phyloP scores from a whole-genome alignment of 352 stramenopile species.

The Phytophthora syringae region DNA sequence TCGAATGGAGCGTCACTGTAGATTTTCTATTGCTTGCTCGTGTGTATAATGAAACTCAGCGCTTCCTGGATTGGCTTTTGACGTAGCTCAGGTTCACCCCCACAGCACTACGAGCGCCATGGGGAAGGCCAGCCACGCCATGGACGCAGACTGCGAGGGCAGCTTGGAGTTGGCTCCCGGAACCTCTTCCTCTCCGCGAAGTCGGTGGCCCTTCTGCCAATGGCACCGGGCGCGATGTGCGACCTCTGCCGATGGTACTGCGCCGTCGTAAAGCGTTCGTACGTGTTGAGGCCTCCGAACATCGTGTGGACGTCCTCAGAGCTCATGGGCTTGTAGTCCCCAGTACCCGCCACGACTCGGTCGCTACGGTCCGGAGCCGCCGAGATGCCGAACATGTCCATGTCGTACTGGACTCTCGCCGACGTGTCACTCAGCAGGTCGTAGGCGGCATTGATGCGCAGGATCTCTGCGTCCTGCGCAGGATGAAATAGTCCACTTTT shows the following conservation, averaged over 20 bases:
- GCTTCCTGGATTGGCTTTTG: constrained; percentile 56
- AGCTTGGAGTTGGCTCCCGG: constrained; percentile 56
- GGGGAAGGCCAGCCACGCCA: constrained; percentile 73
- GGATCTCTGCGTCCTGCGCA: constrained; percentile 52
- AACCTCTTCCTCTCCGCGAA: constrained; percentile 77
- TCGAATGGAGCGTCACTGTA: not conserved
- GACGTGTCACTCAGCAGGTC: constrained; percentile 62
- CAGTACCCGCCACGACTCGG: constrained; percentile 23
- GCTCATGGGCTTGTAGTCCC: constrained; percentile 72
- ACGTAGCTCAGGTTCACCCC: constrained; percentile 70
- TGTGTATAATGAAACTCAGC: constrained; percentile 29
- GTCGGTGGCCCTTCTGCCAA: constrained; percentile 64
- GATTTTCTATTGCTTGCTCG: constrained; percentile 29
- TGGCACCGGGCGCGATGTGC: constrained; percentile 52
- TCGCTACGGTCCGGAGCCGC: constrained; percentile 44
- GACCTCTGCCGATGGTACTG: constrained; percentile 72
- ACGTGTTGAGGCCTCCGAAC: constrained; percentile 74
- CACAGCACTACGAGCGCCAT: constrained; percentile 58
- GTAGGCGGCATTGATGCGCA: constrained; percentile 80
- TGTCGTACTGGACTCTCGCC: constrained; percentile 68
- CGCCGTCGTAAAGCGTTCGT: constrained; percentile 81
- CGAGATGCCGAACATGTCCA: constrained; percentile 73
- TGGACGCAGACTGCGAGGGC: constrained; percentile 60
- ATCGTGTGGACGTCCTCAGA: constrained; percentile 77
- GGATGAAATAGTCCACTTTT: constrained; percentile 2